Conservation (phyloP, 2,329 filamentous ascomycete genomes). For the Aspergillus persii region DNA sequence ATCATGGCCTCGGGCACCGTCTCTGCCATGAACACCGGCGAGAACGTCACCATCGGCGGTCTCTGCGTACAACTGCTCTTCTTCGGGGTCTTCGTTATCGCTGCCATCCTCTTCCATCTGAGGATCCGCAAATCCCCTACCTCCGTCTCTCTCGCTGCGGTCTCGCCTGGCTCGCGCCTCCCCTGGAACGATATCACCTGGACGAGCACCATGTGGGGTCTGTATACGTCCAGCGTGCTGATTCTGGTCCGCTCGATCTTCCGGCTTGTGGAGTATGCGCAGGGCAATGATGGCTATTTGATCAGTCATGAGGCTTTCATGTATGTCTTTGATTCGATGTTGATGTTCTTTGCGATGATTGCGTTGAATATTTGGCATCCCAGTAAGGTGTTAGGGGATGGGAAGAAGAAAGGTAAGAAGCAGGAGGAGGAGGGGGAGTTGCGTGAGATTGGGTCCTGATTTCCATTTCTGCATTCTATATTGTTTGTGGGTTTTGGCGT, state of each 20-base stretch:
- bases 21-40: constrained; percentile 10
- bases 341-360: constrained; percentile 14
- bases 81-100: constrained; percentile 56
- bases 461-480: neutral
- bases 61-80: constrained; percentile 57
- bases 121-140: constrained; percentile 38
- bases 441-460: neutral
- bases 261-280: constrained; percentile 19
- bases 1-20: constrained; percentile 15
- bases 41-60: constrained; percentile 53
- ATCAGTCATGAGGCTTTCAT: constrained; percentile 22
- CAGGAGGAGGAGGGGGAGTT: neutral
- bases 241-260: constrained; percentile 24
- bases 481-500: neutral
- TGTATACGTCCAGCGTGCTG: constrained; percentile 15
- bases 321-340: constrained; percentile 21
- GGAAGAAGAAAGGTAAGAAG: neutral
- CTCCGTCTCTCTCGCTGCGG: constrained; percentile 4
- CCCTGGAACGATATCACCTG: constrained; percentile 5
- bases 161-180: neutral
- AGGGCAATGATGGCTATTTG: constrained; percentile 21
- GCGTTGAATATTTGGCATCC: constrained; percentile 9
- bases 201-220: constrained; percentile 4
- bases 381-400: neutral
- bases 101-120: constrained; percentile 50